phyloP scores from a whole-genome alignment of 305 asterid species.

The Ruellia speciosa region DNA sequence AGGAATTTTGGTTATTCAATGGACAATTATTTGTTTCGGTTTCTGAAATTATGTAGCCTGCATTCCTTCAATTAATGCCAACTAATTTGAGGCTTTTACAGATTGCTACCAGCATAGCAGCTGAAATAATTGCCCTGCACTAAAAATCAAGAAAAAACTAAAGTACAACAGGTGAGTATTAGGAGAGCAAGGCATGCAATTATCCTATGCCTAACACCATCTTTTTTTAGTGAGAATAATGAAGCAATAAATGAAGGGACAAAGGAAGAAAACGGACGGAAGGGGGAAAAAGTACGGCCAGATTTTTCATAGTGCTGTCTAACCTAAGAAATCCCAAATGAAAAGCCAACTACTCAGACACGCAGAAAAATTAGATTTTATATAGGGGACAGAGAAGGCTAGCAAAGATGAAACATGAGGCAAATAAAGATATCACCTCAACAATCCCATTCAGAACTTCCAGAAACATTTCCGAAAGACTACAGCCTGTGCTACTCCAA shows the following conservation, averaged over 20 bases:
- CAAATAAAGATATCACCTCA: conserved; percentile 45
- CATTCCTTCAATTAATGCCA: conserved; percentile 41
- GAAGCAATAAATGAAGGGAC: conserved; percentile 20
- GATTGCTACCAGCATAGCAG: conserved; percentile 34
- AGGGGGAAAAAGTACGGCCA: conserved; percentile 26
- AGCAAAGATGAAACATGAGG: conserved; percentile 27
- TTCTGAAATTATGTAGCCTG: conserved; percentile 32
- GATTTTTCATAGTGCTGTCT: conserved; percentile 31
- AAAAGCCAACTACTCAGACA: conserved; percentile 36
- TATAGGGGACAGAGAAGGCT: conserved; percentile 18
- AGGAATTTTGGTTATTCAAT: conserved; percentile 23
- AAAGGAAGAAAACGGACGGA: neutral
- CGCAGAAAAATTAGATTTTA: conserved; percentile 23
- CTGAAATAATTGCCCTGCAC: conserved; percentile 39
- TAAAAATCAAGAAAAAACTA: conserved; percentile 24
- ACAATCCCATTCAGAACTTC: conserved; percentile 35
- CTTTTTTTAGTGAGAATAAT: conserved; percentile 32
- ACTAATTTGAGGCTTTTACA: conserved; percentile 41
- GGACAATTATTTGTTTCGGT: conserved; percentile 29
- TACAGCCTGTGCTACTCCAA: conserved; percentile 30
- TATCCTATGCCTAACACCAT: conserved; percentile 39
- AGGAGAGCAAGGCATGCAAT: conserved; percentile 30
- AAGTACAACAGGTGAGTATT: conserved; percentile 33
- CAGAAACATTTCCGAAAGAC: conserved; percentile 17
- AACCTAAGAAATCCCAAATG: conserved; percentile 28